Percentiles rank a stretch among this genome's conserved stretches.
These are phyloP conservation scores for Penicillium sp. DNA, from an alignment of 2,329 filamentous ascomycete genomes.

Conservation along the genomic window DNA sequence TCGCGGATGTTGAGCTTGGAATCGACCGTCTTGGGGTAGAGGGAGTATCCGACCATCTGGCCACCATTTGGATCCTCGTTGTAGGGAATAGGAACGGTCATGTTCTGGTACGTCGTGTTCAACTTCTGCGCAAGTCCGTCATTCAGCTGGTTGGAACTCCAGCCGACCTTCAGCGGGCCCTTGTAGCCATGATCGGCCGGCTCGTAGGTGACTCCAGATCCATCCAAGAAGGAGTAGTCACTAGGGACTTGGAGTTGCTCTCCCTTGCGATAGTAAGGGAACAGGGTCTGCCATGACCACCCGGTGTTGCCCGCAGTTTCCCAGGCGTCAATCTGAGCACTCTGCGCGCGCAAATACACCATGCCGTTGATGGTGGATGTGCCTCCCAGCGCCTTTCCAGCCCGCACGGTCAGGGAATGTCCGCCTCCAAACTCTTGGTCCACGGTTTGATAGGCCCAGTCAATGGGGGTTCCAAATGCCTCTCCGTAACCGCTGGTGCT, in stretches of 20 bases:
- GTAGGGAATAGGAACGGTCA: conserved; percentile 34
- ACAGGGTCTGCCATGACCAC: conserved; percentile 33
- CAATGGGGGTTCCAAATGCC: conserved; percentile 36
- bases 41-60: conserved; percentile 44
- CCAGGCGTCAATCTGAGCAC: conserved; percentile 40
- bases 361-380: conserved; percentile 46
- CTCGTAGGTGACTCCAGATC: conserved; percentile 25
- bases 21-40: conserved; percentile 46
- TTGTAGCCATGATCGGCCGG: conserved; percentile 25
- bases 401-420: conserved; percentile 29
- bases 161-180: conserved; percentile 31
- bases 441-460: conserved; percentile 43
- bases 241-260: conserved; percentile 26
- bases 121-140: conserved; percentile 19
- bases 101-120: conserved; percentile 27
- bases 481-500: conserved; percentile 21
- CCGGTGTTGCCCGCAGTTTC: conserved; percentile 28
- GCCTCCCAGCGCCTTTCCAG: conserved; percentile 46
- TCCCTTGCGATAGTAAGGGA: conserved; percentile 31
- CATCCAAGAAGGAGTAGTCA: conserved; percentile 16
- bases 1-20: conserved; percentile 38
- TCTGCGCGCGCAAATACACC: conserved; percentile 38
- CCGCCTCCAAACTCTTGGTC: conserved; percentile 39
- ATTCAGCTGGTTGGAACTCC: conserved; percentile 18
- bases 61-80: conserved; percentile 47